phyloP scores from a whole-genome alignment of 2,329 filamentous ascomycete genomes.

The Arthrobotrys musiformis region DNA sequence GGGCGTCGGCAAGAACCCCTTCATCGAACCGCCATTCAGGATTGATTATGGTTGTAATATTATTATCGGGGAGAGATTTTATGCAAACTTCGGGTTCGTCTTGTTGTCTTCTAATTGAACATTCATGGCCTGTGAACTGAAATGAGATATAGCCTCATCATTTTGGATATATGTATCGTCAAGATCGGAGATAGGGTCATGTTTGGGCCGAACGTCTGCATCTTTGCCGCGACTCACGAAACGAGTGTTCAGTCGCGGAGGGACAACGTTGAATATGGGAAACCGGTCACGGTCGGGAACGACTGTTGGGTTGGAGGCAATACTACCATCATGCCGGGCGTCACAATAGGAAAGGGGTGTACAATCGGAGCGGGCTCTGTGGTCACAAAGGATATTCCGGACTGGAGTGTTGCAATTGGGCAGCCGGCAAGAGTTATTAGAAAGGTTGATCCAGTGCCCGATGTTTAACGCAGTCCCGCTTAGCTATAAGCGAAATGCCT shows the following conservation, averaged over 20 bases:
- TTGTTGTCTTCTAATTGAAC: background rate
- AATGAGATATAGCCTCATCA: slow-evolving; percentile 66
- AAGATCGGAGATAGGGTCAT: slow-evolving; percentile 80
- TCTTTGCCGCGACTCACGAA: slow-evolving; percentile 82
- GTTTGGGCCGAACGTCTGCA: slow-evolving; percentile 79
- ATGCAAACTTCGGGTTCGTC: slow-evolving; percentile 69
- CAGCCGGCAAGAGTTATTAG: slow-evolving; percentile 73
- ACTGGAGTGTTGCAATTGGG: slow-evolving; percentile 72
- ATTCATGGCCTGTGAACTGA: too few relatives aligned
- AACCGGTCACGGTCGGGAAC: slow-evolving; percentile 78
- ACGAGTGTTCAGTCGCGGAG: slow-evolving; percentile 78
- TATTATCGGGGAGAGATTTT: slow-evolving; percentile 72
- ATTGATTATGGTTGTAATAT: slow-evolving; percentile 76
- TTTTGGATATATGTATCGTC: slow-evolving; percentile 34
- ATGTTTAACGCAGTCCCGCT: slow-evolving; percentile 3
- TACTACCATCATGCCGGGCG: slow-evolving; percentile 76
- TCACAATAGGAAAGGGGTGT: slow-evolving; percentile 78
- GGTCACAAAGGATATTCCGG: slow-evolving; percentile 78
- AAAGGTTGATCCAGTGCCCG: slow-evolving; percentile 61
- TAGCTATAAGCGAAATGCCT: background rate
- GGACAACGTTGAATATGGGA: slow-evolving; percentile 78
- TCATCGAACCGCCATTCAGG: slow-evolving; percentile 72
- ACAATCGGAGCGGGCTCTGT: slow-evolving; percentile 84
- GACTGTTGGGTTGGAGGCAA: slow-evolving; percentile 84
- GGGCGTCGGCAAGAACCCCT: slow-evolving; percentile 67